Evolutionary conservation across 257 asterid genomes (phyloP).

Genomic region (Nicotiana undulata): DNA sequence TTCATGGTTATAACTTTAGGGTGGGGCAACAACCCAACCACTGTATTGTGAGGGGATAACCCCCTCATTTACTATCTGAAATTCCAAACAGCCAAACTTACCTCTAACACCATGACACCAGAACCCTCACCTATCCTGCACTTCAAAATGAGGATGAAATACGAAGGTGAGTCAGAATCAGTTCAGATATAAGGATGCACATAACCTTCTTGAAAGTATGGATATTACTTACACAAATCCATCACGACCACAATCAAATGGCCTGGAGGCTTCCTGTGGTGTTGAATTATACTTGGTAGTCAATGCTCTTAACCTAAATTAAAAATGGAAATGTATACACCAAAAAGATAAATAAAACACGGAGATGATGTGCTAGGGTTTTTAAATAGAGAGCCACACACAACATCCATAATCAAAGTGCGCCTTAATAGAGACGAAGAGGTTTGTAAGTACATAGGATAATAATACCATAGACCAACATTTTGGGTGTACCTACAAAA

Average conservation of each 20-base stretch:
- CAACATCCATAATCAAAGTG: neutral
- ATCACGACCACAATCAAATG: constrained; percentile 89
- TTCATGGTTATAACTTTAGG: neutral
- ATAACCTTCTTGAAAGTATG: neutral
- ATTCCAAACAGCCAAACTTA: constrained; percentile 24
- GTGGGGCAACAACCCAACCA: neutral
- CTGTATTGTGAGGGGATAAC: neutral
- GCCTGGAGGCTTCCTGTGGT: constrained; percentile 87
- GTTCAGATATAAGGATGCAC: constrained; percentile 6
- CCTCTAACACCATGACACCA: constrained; percentile 90
- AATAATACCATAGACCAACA: neutral
- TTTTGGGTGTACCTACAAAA: constrained; percentile 68
- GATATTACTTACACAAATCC: constrained; percentile 81
- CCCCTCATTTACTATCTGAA: neutral
- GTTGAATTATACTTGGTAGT: constrained; percentile 62
- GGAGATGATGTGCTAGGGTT: neutral
- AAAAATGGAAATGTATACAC: neutral
- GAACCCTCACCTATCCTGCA: constrained; percentile 94
- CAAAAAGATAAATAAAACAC: neutral
- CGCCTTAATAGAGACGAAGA: neutral
- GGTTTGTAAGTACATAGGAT: neutral
- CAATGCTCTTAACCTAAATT: constrained; percentile 82
- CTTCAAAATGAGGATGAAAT: constrained; percentile 22
- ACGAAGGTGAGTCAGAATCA: constrained; percentile 1
- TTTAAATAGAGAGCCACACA: neutral